A percentile compares a stretch with the other conserved stretches of the same genome.
These are phyloP conservation scores for Arabidopsis arenosa DNA, from an alignment of 345 rosid genomes.

Conservation along the genomic window DNA sequence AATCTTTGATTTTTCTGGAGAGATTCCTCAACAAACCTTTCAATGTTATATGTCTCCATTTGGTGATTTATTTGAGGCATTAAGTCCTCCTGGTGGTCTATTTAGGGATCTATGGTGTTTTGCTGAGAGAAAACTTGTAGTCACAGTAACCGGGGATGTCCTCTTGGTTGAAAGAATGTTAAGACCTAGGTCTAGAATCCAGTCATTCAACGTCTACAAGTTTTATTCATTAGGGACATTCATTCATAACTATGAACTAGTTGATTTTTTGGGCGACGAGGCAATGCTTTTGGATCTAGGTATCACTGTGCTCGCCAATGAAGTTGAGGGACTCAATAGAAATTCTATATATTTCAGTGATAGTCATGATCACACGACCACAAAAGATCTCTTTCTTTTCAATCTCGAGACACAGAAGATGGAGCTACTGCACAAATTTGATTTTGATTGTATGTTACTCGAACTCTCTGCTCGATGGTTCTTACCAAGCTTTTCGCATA, in stretches of 20 bases:
- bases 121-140: neutral
- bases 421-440: neutral
- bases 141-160: neutral
- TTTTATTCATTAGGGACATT: no score
- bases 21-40: neutral
- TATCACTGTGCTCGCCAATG: neutral
- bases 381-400: neutral
- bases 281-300: conserved; percentile 5
- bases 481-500: neutral
- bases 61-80: no score
- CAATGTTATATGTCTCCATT: no score
- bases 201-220: no score
- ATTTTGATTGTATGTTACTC: neutral
- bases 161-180: neutral
- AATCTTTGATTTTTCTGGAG: neutral
- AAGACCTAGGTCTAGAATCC: no score
- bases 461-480: neutral
- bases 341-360: neutral
- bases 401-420: neutral
- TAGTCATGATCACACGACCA: neutral
- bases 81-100: no score
- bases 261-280: neutral
- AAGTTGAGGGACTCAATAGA: neutral
- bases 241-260: no score
- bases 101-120: neutral